Percentiles rank a stretch among this genome's conserved stretches.
Conservation (phyloP, 768 basidiomycete genomes). For the Tulasnella sp. region DNA sequence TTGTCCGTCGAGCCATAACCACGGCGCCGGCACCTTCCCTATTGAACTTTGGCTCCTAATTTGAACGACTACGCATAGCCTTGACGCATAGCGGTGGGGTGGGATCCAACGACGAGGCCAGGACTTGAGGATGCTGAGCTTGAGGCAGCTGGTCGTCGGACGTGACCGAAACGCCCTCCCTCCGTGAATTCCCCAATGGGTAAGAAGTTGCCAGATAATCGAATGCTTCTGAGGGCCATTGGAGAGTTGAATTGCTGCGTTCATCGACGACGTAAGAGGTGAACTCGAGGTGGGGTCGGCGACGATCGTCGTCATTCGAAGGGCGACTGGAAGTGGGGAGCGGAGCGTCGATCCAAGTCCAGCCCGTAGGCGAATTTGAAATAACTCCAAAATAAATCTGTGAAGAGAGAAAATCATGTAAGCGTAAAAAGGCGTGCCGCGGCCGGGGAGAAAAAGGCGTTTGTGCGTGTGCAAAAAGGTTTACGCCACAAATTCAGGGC, state of each 20-base stretch:
- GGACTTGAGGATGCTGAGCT: background rate
- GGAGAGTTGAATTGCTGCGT: background rate
- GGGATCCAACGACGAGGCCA: background rate
- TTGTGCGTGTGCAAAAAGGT: conserved; percentile 11
- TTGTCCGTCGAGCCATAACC: background rate
- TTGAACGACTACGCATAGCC: background rate
- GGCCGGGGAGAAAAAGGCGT: background rate
- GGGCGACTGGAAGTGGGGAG: conserved; percentile 12
- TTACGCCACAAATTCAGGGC: conserved; percentile 10
- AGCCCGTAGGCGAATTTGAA: background rate
- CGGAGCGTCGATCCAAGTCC: background rate
- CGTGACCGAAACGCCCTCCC: conserved; percentile 7
- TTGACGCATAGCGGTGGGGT: background rate
- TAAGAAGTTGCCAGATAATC: background rate
- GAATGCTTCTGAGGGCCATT: background rate
- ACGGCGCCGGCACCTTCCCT: background rate
- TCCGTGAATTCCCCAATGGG: background rate
- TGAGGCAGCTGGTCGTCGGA: background rate
- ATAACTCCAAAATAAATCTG: background rate
- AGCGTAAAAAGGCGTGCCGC: conserved; percentile 6
- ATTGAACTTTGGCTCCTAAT: background rate
- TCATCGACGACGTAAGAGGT: conserved; percentile 15
- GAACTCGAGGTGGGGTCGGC: conserved; percentile 41
- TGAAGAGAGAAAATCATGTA: conserved; percentile 7
- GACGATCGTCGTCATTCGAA: background rate